Conservation (phyloP, 805 yeast genomes). For the Yamadazyma paraphyllophila region DNA sequence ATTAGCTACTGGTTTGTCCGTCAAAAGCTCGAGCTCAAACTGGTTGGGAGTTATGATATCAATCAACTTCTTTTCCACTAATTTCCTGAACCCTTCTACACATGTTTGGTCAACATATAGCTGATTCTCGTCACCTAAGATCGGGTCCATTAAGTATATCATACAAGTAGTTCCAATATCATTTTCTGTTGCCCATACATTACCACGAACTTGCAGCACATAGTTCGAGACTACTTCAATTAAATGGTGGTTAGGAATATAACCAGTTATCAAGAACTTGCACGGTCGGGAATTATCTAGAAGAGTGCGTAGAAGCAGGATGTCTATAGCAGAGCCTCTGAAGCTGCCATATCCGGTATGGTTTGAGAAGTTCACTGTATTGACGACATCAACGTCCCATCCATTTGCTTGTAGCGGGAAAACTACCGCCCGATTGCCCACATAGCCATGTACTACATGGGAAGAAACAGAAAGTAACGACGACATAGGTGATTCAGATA, state of each 20-base stretch:
- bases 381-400: conserved; percentile 90
- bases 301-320: conserved; percentile 40
- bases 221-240: conserved; percentile 26
- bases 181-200: not conserved
- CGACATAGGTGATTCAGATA: not conserved
- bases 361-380: conserved; percentile 85
- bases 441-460: conserved; percentile 94
- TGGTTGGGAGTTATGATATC: conserved; percentile 88
- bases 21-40: conserved; percentile 77
- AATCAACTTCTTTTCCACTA: conserved; percentile 58
- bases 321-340: conserved; percentile 50
- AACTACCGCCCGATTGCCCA: conserved; percentile 88
- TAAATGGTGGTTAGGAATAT: conserved; percentile 57
- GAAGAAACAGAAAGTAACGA: conserved; percentile 54
- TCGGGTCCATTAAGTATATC: conserved; percentile 70
- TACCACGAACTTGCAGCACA: not conserved
- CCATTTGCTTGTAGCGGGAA: conserved; percentile 84
- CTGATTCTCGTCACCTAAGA: conserved; percentile 76
- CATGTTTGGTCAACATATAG: conserved; percentile 57
- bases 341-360: conserved; percentile 85
- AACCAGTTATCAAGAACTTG: conserved; percentile 60
- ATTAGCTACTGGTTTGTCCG: conserved; percentile 47
- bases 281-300: conserved; percentile 35
- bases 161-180: not conserved
- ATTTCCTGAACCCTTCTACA: conserved; percentile 29